Conservation (phyloP, 805 yeast genomes). For the Priceomyces fermenticarens region DNA sequence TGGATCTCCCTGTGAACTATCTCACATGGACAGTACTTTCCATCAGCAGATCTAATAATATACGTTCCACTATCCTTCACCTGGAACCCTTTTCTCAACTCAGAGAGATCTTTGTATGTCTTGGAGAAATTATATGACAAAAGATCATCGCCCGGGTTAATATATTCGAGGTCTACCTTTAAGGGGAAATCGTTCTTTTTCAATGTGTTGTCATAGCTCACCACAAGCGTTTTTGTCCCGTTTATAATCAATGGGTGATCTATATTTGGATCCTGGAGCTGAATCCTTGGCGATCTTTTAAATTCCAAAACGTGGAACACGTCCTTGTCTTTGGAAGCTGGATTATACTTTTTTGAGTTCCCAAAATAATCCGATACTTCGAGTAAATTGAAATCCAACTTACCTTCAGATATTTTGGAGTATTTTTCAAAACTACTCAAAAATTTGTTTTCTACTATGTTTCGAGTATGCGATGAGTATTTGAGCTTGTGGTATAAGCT, state of each 20-base stretch:
- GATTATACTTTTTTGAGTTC: constrained; percentile 30
- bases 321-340: constrained; percentile 34
- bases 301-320: constrained; percentile 28
- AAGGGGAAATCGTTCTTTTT: constrained; percentile 45
- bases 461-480: constrained; percentile 23
- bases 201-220: constrained; percentile 15
- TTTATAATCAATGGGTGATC: constrained; percentile 20
- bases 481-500: constrained; percentile 35
- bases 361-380: constrained; percentile 34
- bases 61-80: constrained; percentile 68
- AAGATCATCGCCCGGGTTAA: constrained; percentile 21
- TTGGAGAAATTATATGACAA: constrained; percentile 17
- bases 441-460: constrained; percentile 33
- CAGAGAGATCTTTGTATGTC: constrained; percentile 20
- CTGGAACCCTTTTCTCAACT: constrained; percentile 25
- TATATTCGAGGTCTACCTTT: constrained; percentile 30
- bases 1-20: constrained; percentile 28
- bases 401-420: constrained; percentile 15
- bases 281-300: constrained; percentile 21
- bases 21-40: constrained; percentile 66
- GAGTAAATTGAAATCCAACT: constrained; percentile 32
- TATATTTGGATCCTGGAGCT: constrained; percentile 18
- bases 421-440: constrained; percentile 24
- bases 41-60: constrained; percentile 48
- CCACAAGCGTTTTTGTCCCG: constrained; percentile 13